phyloP scores from a whole-genome alignment of 163 green algal species.

The Scenedesmus sp. region DNA sequence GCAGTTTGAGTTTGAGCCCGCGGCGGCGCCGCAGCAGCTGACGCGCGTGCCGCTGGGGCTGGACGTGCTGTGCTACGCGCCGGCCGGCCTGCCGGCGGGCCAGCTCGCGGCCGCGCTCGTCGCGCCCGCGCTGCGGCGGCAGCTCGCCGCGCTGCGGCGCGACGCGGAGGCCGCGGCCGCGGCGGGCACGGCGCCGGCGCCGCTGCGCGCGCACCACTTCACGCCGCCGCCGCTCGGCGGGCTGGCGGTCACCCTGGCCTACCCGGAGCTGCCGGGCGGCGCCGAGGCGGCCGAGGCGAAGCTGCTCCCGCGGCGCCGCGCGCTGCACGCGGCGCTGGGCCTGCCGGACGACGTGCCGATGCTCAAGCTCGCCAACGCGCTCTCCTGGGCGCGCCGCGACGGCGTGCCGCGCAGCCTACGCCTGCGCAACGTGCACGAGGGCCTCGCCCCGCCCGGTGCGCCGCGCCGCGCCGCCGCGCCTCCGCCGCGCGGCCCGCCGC shows the following conservation, averaged over 20 bases:
- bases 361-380: slow-evolving; percentile 69
- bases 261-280: slow-evolving; percentile 46
- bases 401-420: slow-evolving; percentile 27
- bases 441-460: slow-evolving; percentile 58
- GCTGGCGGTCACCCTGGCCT: slow-evolving; percentile 66
- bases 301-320: slow-evolving; percentile 29
- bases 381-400: slow-evolving; percentile 36
- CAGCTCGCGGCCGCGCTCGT: slow-evolving; percentile 9
- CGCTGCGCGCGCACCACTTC: slow-evolving; percentile 66
- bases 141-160: slow-evolving; percentile 43
- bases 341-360: slow-evolving; percentile 79
- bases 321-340: slow-evolving; percentile 65
- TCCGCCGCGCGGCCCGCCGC: no score
- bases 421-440: slow-evolving; percentile 80
- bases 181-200: slow-evolving; percentile 13
- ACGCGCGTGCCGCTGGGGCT: slow-evolving; percentile 31
- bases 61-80: slow-evolving; percentile 53
- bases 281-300: slow-evolving; percentile 44
- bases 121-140: slow-evolving; percentile 32
- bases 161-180: no score
- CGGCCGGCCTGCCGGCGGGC: not conserved
- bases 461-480: not conserved
- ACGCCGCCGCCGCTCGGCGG: slow-evolving; percentile 53
- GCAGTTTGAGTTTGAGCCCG: slow-evolving; percentile 35
- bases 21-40: slow-evolving; percentile 8